Evolutionary conservation across 192 early-diverging fungal species (phyloP).

Genomic region (Spinellus fusiger): DNA sequence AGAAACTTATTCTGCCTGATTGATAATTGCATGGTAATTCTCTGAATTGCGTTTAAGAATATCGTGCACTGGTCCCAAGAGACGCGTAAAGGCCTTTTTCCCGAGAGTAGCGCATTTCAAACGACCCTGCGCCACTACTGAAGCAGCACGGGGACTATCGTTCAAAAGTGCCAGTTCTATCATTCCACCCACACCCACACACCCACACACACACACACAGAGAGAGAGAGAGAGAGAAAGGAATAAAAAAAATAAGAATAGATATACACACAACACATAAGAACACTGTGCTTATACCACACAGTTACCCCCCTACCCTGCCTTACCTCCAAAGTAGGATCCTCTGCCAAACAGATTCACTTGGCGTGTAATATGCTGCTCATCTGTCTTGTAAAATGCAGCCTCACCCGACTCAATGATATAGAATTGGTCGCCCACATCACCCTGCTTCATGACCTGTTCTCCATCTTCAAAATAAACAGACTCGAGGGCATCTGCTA

Average conservation of each 20-base stretch:
- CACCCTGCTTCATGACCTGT: slow-evolving; percentile 86
- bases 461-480: slow-evolving; percentile 80
- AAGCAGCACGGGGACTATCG: slow-evolving; percentile 88
- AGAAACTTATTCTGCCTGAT: slow-evolving; percentile 10
- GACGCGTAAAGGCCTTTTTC: slow-evolving; percentile 91
- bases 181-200: not conserved
- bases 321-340: slow-evolving; percentile 91
- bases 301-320: not conserved
- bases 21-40: slow-evolving; percentile 70
- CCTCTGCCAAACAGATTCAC: slow-evolving; percentile 72
- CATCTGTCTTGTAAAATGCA: slow-evolving; percentile 71
- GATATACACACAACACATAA: not conserved
- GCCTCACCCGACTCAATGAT: slow-evolving; percentile 93
- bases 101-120: slow-evolving; percentile 95
- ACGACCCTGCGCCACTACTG: slow-evolving; percentile 77
- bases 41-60: slow-evolving; percentile 93
- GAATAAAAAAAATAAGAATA: not conserved
- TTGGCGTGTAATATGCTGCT: slow-evolving; percentile 71
- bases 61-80: slow-evolving; percentile 92
- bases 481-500: slow-evolving; percentile 96
- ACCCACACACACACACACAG: not conserved
- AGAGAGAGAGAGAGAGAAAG: too few relatives aligned
- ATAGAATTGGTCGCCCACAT: slow-evolving; percentile 90
- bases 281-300: not conserved
- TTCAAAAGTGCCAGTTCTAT: slow-evolving; percentile 93